phyloP scores from a whole-genome alignment of 805 yeast genomes.

The Komagataella phaffii region DNA sequence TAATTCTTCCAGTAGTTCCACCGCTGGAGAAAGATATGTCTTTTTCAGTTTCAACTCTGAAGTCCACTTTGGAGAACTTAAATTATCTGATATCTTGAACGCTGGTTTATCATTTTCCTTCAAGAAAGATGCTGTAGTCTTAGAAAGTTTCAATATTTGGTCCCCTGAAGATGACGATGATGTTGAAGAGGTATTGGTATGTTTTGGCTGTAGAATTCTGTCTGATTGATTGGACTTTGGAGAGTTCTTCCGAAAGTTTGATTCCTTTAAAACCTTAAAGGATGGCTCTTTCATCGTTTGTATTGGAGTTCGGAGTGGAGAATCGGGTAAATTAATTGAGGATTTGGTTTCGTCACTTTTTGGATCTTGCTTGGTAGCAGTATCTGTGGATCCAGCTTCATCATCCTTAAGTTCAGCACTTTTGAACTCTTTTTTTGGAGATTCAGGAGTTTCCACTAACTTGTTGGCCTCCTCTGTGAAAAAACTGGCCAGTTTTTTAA shows the following conservation, averaged over 20 bases:
- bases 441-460: background rate
- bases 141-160: background rate
- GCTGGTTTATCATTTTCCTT: background rate
- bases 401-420: background rate
- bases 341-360: too few species aligned
- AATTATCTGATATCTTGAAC: too few species aligned
- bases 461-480: background rate
- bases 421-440: background rate
- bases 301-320: background rate
- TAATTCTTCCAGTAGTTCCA: background rate
- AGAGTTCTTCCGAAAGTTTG: background rate
- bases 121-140: background rate
- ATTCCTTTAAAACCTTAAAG: background rate
- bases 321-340: too few species aligned
- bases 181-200: background rate
- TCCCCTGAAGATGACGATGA: background rate
- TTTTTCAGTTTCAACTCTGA: background rate
- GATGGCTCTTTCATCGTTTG: background rate
- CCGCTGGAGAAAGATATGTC: background rate
- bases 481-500: background rate
- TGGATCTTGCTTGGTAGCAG: background rate
- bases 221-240: background rate
- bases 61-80: background rate
- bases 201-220: background rate
- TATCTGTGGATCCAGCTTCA: background rate